These are phyloP conservation scores for Boletus rubropictus DNA, from an alignment of 768 basidiomycete species.

Conservation along the genomic window DNA sequence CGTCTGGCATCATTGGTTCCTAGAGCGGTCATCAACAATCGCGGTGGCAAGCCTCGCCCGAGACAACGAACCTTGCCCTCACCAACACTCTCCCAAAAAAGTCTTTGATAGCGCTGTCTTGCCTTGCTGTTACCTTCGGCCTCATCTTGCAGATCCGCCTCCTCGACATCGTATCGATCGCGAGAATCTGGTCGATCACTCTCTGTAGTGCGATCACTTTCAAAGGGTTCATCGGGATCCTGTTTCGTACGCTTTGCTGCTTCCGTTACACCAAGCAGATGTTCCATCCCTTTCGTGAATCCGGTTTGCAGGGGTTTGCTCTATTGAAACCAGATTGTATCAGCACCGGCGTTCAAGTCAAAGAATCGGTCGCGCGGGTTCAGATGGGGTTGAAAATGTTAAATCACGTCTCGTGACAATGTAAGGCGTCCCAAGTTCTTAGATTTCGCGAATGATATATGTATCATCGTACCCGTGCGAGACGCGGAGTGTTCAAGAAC, in stretches of 20 bases:
- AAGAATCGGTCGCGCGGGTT: constrained; percentile 22
- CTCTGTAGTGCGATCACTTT: constrained; percentile 4
- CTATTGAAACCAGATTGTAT: constrained; percentile 31
- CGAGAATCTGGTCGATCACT: background rate
- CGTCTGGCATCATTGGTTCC: constrained; percentile 59
- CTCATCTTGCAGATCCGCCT: constrained; percentile 60
- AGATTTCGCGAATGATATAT: constrained; percentile 63
- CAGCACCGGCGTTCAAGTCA: background rate
- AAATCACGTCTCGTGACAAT: constrained; percentile 55
- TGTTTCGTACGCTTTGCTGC: constrained; percentile 13
- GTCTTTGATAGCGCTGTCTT: constrained; percentile 59
- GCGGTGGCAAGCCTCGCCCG: background rate
- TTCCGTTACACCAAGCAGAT: constrained; percentile 53
- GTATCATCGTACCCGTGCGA: constrained; percentile 42
- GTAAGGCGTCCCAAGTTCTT: constrained; percentile 61
- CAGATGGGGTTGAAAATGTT: constrained; percentile 71
- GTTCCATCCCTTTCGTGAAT: constrained; percentile 78
- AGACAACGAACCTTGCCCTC: constrained; percentile 55
- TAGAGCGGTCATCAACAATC: constrained; percentile 22
- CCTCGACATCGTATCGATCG: constrained; percentile 43
- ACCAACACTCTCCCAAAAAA: constrained; percentile 74
- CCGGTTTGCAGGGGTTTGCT: constrained; percentile 68
- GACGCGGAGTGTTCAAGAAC: background rate
- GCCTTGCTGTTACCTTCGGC: constrained; percentile 49
- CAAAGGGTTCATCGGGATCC: constrained; percentile 4